phyloP scores from a whole-genome alignment of 2,329 filamentous ascomycete genomes.

The Verticillium dahliae region DNA sequence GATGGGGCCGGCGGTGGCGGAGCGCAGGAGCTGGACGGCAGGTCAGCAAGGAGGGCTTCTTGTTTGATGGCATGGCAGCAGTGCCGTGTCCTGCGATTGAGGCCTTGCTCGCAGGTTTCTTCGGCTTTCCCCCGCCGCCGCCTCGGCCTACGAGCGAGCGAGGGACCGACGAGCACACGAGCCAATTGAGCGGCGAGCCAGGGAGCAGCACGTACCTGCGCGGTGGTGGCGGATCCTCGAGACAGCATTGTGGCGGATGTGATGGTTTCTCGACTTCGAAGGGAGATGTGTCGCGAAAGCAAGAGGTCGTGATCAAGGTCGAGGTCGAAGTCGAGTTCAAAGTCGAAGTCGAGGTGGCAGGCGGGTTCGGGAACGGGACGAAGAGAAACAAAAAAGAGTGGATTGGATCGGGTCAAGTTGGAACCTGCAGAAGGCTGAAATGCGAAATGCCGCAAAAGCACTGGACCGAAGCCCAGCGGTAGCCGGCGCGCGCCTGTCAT shows the following conservation, averaged over 20 bases:
- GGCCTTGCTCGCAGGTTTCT: neutral
- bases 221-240: slow-evolving; percentile 48
- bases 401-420: neutral
- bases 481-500: neutral
- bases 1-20: slow-evolving; percentile 36
- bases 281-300: neutral
- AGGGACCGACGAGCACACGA: neutral
- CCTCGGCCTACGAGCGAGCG: neutral
- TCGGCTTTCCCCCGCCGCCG: neutral
- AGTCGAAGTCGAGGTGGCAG: neutral
- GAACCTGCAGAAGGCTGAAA: neutral
- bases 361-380: neutral
- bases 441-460: neutral
- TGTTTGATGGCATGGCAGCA: slow-evolving; percentile 10
- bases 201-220: slow-evolving; percentile 42
- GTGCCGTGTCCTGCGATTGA: slow-evolving; percentile 12
- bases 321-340: neutral
- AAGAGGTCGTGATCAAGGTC: neutral
- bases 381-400: neutral
- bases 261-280: neutral
- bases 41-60: neutral
- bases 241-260: slow-evolving; percentile 45
- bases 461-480: neutral
- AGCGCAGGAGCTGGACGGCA: slow-evolving; percentile 39
- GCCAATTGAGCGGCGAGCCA: slow-evolving; percentile 5